Evolutionary conservation across 2,329 filamentous ascomycete species (phyloP), one percentile per base, ranked within the genome.

Genomic region (Pseudogymnoascus sp.): DNA sequence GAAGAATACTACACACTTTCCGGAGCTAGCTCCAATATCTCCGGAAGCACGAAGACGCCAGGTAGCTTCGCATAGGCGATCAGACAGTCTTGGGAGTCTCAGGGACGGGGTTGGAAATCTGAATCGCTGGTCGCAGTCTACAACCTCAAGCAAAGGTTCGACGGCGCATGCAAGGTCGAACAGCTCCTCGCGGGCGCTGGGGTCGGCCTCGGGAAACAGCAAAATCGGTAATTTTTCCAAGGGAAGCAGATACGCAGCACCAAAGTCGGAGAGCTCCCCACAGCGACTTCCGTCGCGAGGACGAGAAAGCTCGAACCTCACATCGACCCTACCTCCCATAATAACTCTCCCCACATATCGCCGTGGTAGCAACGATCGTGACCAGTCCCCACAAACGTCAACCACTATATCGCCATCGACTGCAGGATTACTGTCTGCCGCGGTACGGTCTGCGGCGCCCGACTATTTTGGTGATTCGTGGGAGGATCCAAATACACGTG

Each of bases 51-150:
- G 66, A 64, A 61, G 64, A 64, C 60, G 58, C 58, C 60, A 61
- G 57, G 67, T 8, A 47, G 9, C 47, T 28, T 30, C 57, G 18
- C 71, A 71, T 59, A 75, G 74, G 57, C 72, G 75, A 53, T 74
- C 74, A 9, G 75, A 70, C 62, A 75, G 69, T 62, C 68, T 70
- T 20, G 71, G 70, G 60, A 72, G 71, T 63, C 63, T 73, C 64
- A 76, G 73, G 68, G 78, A 81, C 61, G 72, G 74, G 47, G 74
- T 78, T 39, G 77, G 76, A 68, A 78, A 77, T 64, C 73, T 79
- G 63, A 79, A 82, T 68, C 77, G 79, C 68, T 81, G 79, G 79
- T 82, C 80, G 41, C 72, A 75, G 18, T 83, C 81, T 12, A 81
- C 80, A 58, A 69, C 73, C 7, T 82, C 80, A 41, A 82, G 77